Conservation (phyloP, 805 yeast species). For the Yarrowia sp. region DNA sequence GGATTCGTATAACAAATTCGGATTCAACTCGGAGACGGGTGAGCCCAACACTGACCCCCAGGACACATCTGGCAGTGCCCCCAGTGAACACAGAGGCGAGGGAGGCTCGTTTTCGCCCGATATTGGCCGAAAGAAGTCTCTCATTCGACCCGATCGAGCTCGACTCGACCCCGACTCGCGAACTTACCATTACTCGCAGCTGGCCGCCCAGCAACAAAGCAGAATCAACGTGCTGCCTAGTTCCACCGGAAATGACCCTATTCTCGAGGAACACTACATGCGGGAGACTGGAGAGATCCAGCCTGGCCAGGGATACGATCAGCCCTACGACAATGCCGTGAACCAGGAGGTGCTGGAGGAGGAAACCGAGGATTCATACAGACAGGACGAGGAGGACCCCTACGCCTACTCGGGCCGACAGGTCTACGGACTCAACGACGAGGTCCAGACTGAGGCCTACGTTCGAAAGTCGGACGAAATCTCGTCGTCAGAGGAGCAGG, state of each 20-base stretch:
- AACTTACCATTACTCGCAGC: constrained; percentile 76
- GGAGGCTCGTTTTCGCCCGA: constrained; percentile 39
- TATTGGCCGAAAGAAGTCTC: constrained; percentile 61
- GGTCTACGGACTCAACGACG: constrained; percentile 66
- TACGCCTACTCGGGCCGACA: constrained; percentile 28
- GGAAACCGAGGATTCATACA: constrained; percentile 42
- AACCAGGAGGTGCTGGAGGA: constrained; percentile 40
- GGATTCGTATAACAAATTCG: constrained; percentile 38
- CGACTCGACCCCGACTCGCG: constrained; percentile 71
- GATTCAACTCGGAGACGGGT: constrained; percentile 37
- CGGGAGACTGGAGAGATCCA: constrained; percentile 37
- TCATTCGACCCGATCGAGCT: constrained; percentile 86
- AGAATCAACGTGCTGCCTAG: constrained; percentile 72
- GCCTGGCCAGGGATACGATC: constrained; percentile 29
- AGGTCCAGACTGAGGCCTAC: constrained; percentile 46
- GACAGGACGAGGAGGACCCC: constrained; percentile 41
- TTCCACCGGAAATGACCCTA: constrained; percentile 73
- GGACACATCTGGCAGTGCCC: constrained; percentile 11
- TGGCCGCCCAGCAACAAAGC: constrained; percentile 68
- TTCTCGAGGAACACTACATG: constrained; percentile 43
- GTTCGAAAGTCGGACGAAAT: constrained; percentile 28
- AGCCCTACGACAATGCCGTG: constrained; percentile 42
- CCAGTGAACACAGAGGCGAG: constrained; percentile 19
- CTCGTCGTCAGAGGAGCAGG: constrained; percentile 35
- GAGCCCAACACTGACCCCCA: constrained; percentile 32